Conservation (phyloP, 2,329 filamentous ascomycete species). For the Pezicula rhizophila region DNA sequence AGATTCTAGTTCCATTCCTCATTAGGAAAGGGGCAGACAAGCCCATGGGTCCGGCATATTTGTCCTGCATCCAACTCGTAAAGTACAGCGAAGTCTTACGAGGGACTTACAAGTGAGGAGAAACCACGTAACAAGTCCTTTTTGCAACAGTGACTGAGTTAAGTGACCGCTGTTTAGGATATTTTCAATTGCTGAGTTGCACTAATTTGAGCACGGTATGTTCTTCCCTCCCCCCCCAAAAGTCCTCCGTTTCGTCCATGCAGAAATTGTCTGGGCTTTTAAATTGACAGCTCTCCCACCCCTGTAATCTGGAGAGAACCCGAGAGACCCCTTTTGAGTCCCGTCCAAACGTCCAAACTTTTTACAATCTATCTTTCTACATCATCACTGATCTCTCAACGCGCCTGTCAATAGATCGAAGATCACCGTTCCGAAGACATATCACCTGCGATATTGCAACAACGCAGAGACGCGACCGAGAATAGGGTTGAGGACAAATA, state of each 20-base stretch:
- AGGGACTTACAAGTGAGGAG: no score
- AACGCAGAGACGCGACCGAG: constrained; percentile 2
- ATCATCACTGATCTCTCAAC: constrained; percentile 12
- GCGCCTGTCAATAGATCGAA: constrained; percentile 14
- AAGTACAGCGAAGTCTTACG: no score
- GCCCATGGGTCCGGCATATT: not conserved
- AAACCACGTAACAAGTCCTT: no score
- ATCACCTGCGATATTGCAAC: constrained; percentile 10
- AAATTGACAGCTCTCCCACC: constrained; percentile 22
- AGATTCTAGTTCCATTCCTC: not conserved
- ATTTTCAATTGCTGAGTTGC: not conserved
- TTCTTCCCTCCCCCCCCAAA: constrained; percentile 2
- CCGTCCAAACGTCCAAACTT: constrained; percentile 14
- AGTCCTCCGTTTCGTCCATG: not conserved
- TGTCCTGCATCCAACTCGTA: not conserved
- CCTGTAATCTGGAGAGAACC: constrained; percentile 14
- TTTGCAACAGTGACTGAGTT: not conserved
- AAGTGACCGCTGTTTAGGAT: not conserved
- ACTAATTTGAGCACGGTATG: constrained; percentile 5
- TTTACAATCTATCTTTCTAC: constrained; percentile 10
- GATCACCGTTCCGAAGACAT: constrained; percentile 2
- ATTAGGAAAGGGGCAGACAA: not conserved
- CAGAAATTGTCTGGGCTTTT: constrained; percentile 11
- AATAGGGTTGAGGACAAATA: constrained; percentile 10
- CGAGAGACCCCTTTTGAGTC: constrained; percentile 20